A percentile compares a stretch with the other conserved stretches of the same genome.
These are phyloP conservation scores for Cornus florida DNA, from an alignment of 148 eudicot species.

Conservation along the genomic window DNA sequence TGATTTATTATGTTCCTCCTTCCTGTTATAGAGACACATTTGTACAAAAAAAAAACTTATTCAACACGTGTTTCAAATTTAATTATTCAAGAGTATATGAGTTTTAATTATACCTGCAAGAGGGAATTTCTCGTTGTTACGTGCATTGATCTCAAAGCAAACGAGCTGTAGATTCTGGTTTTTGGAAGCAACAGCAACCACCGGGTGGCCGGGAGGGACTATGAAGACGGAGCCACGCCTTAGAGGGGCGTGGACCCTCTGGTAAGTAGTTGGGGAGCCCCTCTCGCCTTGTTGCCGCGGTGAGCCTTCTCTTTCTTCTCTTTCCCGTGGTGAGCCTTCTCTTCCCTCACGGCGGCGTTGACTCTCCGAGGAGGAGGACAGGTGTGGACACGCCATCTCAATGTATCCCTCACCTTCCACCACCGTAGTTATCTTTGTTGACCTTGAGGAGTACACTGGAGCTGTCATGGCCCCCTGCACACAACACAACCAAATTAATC, in stretches of 20 bases:
- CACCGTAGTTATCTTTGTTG: slow-evolving; percentile 61
- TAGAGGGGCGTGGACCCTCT: slow-evolving; percentile 42
- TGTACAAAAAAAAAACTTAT: no score
- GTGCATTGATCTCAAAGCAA: slow-evolving; percentile 62
- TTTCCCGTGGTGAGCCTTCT: not conserved
- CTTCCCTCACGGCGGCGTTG: no score
- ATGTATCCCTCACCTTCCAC: slow-evolving; percentile 55
- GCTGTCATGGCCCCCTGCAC: slow-evolving; percentile 57
- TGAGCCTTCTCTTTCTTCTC: not conserved
- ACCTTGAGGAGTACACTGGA: slow-evolving; percentile 62
- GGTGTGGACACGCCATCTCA: slow-evolving; percentile 88
- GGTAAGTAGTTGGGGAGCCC: slow-evolving; percentile 40
- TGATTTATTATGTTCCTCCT: slow-evolving; percentile 52
- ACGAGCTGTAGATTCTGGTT: slow-evolving; percentile 52
- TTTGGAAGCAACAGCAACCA: slow-evolving; percentile 51
- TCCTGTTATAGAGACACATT: slow-evolving; percentile 26
- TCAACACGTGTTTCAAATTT: no score
- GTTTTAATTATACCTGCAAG: slow-evolving; percentile 46
- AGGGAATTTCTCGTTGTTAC: slow-evolving; percentile 42
- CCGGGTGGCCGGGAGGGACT: slow-evolving; percentile 83
- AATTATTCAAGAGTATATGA: no score
- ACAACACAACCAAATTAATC: not conserved
- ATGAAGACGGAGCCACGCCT: slow-evolving; percentile 53
- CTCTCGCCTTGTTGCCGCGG: slow-evolving; percentile 16
- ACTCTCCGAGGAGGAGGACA: slow-evolving; percentile 15